Conservation (phyloP, 2,329 filamentous ascomycete genomes). For the Colletotrichum sp. region DNA sequence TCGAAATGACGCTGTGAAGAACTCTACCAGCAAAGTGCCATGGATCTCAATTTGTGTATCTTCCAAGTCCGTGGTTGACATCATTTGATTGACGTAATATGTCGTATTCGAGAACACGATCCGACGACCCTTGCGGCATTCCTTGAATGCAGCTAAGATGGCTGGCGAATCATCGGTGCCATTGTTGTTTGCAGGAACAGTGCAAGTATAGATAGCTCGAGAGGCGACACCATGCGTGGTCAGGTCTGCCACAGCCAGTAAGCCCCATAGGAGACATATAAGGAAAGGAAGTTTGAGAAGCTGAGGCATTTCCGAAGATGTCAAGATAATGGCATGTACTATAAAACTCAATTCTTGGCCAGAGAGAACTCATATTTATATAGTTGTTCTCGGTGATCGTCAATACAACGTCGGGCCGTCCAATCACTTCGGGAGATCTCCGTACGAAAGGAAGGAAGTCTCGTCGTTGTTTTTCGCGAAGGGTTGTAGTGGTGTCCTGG, state of each 20-base stretch:
- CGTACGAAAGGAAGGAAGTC: not conserved
- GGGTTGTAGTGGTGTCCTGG: not conserved
- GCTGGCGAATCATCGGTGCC: not conserved
- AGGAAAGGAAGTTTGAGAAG: not conserved
- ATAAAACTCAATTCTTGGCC: too few relatives aligned
- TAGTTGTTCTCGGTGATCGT: not conserved
- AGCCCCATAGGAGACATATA: not conserved
- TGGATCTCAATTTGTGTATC: not conserved
- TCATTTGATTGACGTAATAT: not conserved
- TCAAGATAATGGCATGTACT: not conserved
- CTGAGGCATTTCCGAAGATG: accelerated
- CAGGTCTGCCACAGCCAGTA: not conserved
- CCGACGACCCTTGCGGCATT: not conserved
- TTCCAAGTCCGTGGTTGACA: not conserved
- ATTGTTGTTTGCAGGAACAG: not conserved
- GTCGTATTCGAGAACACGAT: not conserved
- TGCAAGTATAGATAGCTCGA: not conserved
- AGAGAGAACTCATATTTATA: not conserved
- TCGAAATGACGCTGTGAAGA: too few relatives aligned
- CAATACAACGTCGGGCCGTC: accelerated
- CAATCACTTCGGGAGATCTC: not conserved
- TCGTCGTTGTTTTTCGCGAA: not conserved
- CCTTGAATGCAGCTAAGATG: not conserved
- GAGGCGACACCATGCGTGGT: not conserved
- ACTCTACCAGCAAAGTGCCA: not conserved